Evolutionary conservation across 306 rosid genomes (phyloP).

Genomic region (Sechiopsis laciniata): DNA sequence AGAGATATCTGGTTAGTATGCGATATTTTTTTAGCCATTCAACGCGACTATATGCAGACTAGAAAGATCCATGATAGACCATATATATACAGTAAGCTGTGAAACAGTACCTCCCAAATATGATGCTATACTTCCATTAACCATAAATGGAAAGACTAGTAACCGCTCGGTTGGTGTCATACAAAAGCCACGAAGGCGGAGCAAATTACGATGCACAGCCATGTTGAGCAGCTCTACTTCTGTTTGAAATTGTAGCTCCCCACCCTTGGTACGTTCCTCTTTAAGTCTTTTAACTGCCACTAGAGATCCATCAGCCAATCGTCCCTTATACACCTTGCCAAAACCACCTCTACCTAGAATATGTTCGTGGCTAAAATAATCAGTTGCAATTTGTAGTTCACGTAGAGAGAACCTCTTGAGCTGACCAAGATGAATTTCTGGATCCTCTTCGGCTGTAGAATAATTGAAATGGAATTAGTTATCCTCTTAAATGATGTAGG

Average conservation of each 20-base stretch:
- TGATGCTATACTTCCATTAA: conserved; percentile 92
- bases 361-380: conserved; percentile 64
- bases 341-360: conserved; percentile 94
- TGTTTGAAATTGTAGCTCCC: conserved; percentile 88
- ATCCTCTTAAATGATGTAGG: neutral
- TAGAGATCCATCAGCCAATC: conserved; percentile 83
- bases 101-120: conserved; percentile 66
- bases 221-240: conserved; percentile 96
- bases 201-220: conserved; percentile 96
- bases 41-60: neutral
- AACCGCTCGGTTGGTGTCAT: conserved; percentile 98
- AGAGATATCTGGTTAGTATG: neutral
- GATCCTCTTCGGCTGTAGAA: conserved; percentile 84
- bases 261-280: conserved; percentile 81
- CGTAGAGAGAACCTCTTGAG: conserved; percentile 82
- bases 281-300: conserved; percentile 94
- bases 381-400: conserved; percentile 90
- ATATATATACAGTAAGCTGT: neutral
- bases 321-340: conserved; percentile 92
- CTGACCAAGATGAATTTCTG: conserved; percentile 93
- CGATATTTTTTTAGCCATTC: neutral
- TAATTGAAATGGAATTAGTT: conserved; percentile 3
- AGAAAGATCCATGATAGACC: neutral
- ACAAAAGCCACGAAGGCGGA: conserved; percentile 85
- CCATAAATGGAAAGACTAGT: conserved; percentile 91